These are phyloP conservation scores for Pulicaria dysenterica DNA, from an alignment of 129 eudicot genomes.

Conservation along the genomic window DNA sequence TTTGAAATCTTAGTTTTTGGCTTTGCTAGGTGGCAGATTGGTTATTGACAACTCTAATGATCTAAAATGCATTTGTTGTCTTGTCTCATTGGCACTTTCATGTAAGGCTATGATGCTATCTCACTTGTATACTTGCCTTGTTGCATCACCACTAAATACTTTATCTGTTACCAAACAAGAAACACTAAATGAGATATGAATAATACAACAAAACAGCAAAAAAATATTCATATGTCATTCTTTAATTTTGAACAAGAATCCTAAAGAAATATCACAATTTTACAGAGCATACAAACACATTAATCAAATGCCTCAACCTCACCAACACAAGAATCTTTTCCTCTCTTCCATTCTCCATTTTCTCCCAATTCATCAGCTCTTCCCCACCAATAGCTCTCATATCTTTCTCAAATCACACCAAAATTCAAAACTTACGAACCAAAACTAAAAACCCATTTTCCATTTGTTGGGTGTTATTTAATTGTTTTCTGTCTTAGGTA, in stretches of 20 bases:
- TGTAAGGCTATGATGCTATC: too few relatives aligned
- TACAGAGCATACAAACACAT: background rate
- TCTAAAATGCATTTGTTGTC: too few relatives aligned
- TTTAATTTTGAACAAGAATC: background rate
- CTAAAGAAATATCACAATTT: background rate
- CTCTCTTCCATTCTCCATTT: constrained; percentile 69
- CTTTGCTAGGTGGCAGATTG: too few relatives aligned
- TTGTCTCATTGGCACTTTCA: too few relatives aligned
- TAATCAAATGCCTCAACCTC: constrained; percentile 82
- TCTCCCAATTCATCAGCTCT: constrained; percentile 78
- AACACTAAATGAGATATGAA: constrained; percentile 18
- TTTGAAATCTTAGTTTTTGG: too few relatives aligned
- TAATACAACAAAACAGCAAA: background rate
- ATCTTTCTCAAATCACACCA: constrained; percentile 28
- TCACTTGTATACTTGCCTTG: constrained; percentile 93
- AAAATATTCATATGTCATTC: background rate
- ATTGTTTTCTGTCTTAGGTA: too few relatives aligned
- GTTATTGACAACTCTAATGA: too few relatives aligned
- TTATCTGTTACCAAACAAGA: constrained; percentile 55
- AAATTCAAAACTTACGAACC: constrained; percentile 18
- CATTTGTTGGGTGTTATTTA: too few relatives aligned
- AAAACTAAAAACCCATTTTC: constrained; percentile 25
- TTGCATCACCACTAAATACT: constrained; percentile 89
- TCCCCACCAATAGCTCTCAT: constrained; percentile 92
- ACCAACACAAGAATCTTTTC: constrained; percentile 97